phyloP scores from a whole-genome alignment of 1,284 basidiomycete genomes.

The Agaricales sp. region DNA sequence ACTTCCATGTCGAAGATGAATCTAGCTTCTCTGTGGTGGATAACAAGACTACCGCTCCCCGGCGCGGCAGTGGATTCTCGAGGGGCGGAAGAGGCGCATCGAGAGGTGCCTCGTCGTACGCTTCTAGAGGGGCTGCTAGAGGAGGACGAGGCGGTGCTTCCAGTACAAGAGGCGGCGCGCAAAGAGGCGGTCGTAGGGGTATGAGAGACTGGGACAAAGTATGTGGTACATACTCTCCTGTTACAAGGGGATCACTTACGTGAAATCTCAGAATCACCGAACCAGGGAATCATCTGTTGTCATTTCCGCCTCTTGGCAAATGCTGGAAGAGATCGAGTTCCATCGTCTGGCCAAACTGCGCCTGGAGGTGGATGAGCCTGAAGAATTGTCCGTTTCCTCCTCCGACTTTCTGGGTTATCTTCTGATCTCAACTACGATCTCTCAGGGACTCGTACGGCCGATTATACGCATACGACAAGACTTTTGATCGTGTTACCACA shows the following conservation, averaged over 20 bases:
- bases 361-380: slow-evolving; percentile 86
- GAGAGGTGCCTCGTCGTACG: slow-evolving; percentile 33
- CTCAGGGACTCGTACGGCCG: slow-evolving; percentile 80
- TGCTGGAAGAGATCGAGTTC: slow-evolving; percentile 98
- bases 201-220: slow-evolving; percentile 97
- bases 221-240: slow-evolving; percentile 10
- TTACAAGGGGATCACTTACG: not conserved
- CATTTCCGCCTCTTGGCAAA: slow-evolving; percentile 85
- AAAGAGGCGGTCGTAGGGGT: slow-evolving; percentile 63
- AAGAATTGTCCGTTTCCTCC: slow-evolving; percentile 60
- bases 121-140: slow-evolving; percentile 32
- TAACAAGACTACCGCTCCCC: slow-evolving; percentile 60
- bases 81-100: slow-evolving; percentile 43
- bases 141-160: slow-evolving; percentile 37
- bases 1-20: slow-evolving; percentile 98
- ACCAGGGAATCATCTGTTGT: slow-evolving; percentile 91
- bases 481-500: slow-evolving; percentile 92
- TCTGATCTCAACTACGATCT: slow-evolving; percentile 6
- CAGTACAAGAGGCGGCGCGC: slow-evolving; percentile 25
- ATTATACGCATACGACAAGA: slow-evolving; percentile 89
- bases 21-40: slow-evolving; percentile 96
- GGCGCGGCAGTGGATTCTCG: slow-evolving; percentile 51
- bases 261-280: slow-evolving; percentile 79
- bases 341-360: slow-evolving; percentile 85
- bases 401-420: slow-evolving; percentile 7